Evolutionary conservation across 306 rosid species (phyloP).

Genomic region (Ziziphus jujuba): DNA sequence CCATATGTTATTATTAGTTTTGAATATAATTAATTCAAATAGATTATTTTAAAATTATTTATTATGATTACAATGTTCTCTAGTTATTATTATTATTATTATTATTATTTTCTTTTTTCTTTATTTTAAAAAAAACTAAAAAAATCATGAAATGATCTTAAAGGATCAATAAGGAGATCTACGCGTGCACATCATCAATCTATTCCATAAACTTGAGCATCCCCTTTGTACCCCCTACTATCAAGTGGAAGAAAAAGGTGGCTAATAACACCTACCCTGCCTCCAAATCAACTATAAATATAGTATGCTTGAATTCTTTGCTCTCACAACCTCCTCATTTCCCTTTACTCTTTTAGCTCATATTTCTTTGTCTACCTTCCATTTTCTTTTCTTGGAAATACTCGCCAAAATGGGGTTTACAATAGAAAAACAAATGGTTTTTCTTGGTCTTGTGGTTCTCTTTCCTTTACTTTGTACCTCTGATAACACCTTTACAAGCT

Average conservation of each 20-base stretch:
- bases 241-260: conserved; percentile 35
- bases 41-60: no score
- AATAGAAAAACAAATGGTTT: conserved; percentile 27
- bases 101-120: no score
- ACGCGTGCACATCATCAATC: background rate
- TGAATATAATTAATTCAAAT: no score
- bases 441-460: conserved; percentile 41
- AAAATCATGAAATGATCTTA: no score
- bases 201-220: background rate
- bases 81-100: no score
- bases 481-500: conserved; percentile 34
- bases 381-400: background rate
- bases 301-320: conserved; percentile 19
- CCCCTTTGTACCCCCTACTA: background rate
- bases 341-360: conserved; percentile 10
- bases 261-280: conserved; percentile 18
- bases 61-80: no score
- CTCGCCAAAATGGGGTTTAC: conserved; percentile 36
- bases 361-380: conserved; percentile 5
- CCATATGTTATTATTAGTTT: no score
- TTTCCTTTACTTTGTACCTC: conserved; percentile 57
- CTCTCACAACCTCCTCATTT: conserved; percentile 26
- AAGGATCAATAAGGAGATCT: no score
- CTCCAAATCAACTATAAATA: conserved; percentile 46
- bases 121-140: no score